These are phyloP conservation scores for Aspergillus clavatus DNA, from an alignment of 2,329 filamentous ascomycete species.

Conservation along the genomic window DNA sequence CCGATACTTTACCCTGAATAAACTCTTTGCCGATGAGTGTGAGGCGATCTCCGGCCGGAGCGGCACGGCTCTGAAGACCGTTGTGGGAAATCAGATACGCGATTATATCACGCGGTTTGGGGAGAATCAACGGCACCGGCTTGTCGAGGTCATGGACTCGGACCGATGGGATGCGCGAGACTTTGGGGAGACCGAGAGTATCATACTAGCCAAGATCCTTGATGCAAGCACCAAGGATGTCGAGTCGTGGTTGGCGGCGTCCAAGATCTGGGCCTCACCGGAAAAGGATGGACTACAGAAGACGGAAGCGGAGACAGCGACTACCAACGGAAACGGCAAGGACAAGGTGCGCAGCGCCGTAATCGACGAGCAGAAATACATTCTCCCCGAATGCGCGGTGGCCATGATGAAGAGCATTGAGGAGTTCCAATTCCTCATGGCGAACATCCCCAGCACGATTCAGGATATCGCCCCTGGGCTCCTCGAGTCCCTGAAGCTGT, in stretches of 20 bases:
- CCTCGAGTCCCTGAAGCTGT: slow-evolving; percentile 81
- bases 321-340: slow-evolving; percentile 45
- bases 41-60: slow-evolving; percentile 61
- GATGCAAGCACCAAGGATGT: slow-evolving; percentile 56
- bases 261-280: slow-evolving; percentile 48
- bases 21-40: slow-evolving; percentile 62
- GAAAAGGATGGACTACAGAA: slow-evolving; percentile 15
- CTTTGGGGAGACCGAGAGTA: slow-evolving; percentile 51
- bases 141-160: slow-evolving; percentile 55
- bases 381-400: slow-evolving; percentile 78
- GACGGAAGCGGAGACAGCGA: slow-evolving; percentile 35
- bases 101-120: slow-evolving; percentile 57
- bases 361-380: slow-evolving; percentile 79
- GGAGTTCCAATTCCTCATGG: slow-evolving; percentile 74
- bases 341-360: slow-evolving; percentile 66
- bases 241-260: slow-evolving; percentile 48
- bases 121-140: slow-evolving; percentile 52
- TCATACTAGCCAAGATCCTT: slow-evolving; percentile 51
- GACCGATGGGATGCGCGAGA: slow-evolving; percentile 63
- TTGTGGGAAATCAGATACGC: slow-evolving; percentile 59
- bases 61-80: slow-evolving; percentile 55
- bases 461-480: slow-evolving; percentile 74
- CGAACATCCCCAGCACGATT: slow-evolving; percentile 83
- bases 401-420: slow-evolving; percentile 76
- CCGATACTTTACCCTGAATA: slow-evolving; percentile 59